Base-by-base conservation (phyloP, 371 early-diverging fungal species). In the Saksenaea vasiformis region DNA sequence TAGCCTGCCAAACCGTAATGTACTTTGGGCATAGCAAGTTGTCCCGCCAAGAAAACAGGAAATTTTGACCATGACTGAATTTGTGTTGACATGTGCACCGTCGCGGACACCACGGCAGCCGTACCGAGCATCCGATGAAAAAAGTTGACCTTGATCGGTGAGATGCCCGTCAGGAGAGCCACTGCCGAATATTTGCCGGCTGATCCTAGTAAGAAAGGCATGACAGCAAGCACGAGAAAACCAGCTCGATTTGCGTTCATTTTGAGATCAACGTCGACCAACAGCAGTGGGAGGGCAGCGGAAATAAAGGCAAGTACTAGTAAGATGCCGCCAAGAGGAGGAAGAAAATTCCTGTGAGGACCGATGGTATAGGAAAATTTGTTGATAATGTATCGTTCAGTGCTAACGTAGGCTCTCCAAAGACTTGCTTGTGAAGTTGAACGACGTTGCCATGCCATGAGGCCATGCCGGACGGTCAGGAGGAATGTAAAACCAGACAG, bases 161-260 rank as follows among this genome's bases (percentile, higher is more conserved):
- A 85, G 1, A 87, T 82, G 5, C 87, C 87, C 1, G 84, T 87
- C 31, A 87, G 36, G 0, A 73, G 57, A 0, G 72, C 71, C 28
- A 87, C 43, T 3, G 83, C 76, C 7, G 87, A 85, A 75, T 80
- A 77, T 60, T 87, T 87, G 53, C 85, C 85, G 1, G 87, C 78
- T 1, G 84, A 82, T 0, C 83, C 83, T 44, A 87, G 70, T 13
- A 84, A 44, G 62, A 87, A 87, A 0, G 87, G 85, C 5, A 87
- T 82, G 28, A 81, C 69, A 14, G 85, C 62, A 0, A 87, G 69
- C 0, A 68, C 77, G 17, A 87, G 63, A 61, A 80, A 87, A 1
- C 87, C 87, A 8, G 87, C 87, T 9, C 87, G 78, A 59, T 85
- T 84, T 0, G 22, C 51, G 24, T 87, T 87, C 57, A 83, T 55